Conservation (phyloP, 1,139 yeast genomes). For the Debaryomyces fabryi region DNA sequence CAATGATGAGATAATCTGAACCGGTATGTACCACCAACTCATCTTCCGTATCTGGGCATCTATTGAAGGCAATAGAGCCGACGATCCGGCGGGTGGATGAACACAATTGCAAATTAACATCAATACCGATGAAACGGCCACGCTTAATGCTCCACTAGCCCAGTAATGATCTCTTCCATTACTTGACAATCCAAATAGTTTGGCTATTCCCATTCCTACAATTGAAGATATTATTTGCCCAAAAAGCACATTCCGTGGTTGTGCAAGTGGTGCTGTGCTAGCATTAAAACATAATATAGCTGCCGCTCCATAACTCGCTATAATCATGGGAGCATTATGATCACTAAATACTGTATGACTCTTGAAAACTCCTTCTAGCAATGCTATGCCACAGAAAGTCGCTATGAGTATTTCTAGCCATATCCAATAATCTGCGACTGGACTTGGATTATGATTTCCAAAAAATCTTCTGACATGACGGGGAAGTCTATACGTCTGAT, state of each 20-base stretch:
- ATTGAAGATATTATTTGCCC: constrained; percentile 61
- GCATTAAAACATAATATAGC: constrained; percentile 66
- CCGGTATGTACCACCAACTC: constrained; percentile 74
- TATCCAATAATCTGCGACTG: constrained; percentile 41
- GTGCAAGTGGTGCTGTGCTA: constrained; percentile 61
- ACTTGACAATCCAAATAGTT: constrained; percentile 50
- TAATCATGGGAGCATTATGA: constrained; percentile 53
- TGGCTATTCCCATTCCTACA: constrained; percentile 58
- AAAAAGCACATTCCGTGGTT: constrained; percentile 60
- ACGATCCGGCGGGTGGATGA: constrained; percentile 79
- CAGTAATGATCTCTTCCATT: constrained; percentile 52
- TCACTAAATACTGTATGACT: constrained; percentile 45
- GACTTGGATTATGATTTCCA: constrained; percentile 35
- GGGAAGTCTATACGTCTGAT: constrained; percentile 33
- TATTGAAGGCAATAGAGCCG: constrained; percentile 61
- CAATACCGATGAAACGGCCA: constrained; percentile 55
- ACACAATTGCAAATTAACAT: constrained; percentile 63
- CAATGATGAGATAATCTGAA: constrained; percentile 53
- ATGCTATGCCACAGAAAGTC: constrained; percentile 55
- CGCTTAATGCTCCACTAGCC: constrained; percentile 64
- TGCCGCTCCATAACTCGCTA: constrained; percentile 69
- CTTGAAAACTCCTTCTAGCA: constrained; percentile 54
- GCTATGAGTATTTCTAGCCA: constrained; percentile 53
- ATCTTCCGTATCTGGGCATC: constrained; percentile 49
- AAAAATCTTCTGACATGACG: constrained; percentile 29